Evolutionary conservation across 441 rosid species (phyloP), one percentile per base, ranked within the genome.

Genomic region (Erodium trifolium): DNA sequence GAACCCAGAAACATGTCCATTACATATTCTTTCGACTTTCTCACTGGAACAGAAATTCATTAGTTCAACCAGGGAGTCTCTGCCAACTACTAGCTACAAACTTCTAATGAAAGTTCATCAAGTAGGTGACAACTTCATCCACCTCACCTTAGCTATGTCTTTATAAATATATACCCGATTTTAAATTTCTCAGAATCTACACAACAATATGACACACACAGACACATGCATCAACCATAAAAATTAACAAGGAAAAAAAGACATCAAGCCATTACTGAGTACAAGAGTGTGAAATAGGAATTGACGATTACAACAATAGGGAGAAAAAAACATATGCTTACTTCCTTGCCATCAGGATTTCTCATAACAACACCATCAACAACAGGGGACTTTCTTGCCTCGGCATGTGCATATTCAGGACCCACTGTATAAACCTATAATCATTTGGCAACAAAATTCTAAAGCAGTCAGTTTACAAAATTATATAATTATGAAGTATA

Each of bases 331-430:
- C 65, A 72, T 67, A 67, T 34, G 79, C 86, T 79, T 89, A 96
- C 99, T 79, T 96, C 99, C 84, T 96, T 96, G 71, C 99, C 99
- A 77, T 93, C 98, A 65, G 78, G 86, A 80, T 96, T 96, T 86
- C 99, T 87, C 98, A 96, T 88, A 53, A 96, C 99, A 79, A 93
- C 98, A 74, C 99, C 99, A 82, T 96, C 99, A 70, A 96, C 99
- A 77, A 96, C 98, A 68, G 99, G 99, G 59, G 99, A 96, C 81
- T 96, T 96, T 82, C 99, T 91, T 70, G 99, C 99, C 84, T 96
- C 99, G 43, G 98, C 99, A 78, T 96, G 99, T 17, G 99, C 99
- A 82, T 96, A 96, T 78, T 90, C 99, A 73, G 99, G 89, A 75
- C 98, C 98, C 80, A 96, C 99, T 4, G 98, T 96, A 68, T 96